Percentiles rank a stretch among this genome's conserved stretches.
Evolutionary conservation across 2,329 filamentous ascomycete species (phyloP).

Genomic region (Monilinia aucupariae): DNA sequence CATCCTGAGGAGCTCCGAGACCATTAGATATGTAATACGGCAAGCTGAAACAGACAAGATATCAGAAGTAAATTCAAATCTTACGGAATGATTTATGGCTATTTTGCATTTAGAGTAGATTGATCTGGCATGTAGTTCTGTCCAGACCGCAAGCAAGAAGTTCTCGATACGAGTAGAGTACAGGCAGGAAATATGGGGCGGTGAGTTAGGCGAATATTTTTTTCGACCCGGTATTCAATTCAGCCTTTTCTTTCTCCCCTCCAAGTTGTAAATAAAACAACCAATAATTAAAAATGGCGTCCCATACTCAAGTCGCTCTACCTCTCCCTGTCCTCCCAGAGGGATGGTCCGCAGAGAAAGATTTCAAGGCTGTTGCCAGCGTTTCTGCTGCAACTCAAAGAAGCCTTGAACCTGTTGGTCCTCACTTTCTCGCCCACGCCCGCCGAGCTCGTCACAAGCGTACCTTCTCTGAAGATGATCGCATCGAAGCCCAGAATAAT

Average conservation of each 20-base stretch:
- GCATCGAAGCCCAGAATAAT: constrained; percentile 89
- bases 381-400: constrained; percentile 75
- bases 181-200: constrained; percentile 1
- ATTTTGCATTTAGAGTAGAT: neutral
- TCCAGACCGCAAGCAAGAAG: neutral
- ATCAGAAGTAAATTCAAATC: neutral
- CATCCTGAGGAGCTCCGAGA: neutral
- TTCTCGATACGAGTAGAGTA: no score
- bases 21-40: no score
- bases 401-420: constrained; percentile 91
- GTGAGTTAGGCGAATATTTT: constrained; percentile 10
- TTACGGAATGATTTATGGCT: neutral
- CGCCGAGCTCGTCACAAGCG: constrained; percentile 93
- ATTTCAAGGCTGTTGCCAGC: constrained; percentile 78
- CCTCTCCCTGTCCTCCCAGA: constrained; percentile 70
- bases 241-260: constrained; percentile 13
- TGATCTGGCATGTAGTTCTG: neutral
- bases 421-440: constrained; percentile 95
- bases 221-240: neutral
- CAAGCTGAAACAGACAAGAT: accelerated
- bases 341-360: constrained; percentile 82
- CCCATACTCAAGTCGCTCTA: constrained; percentile 43
- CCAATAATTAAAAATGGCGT: constrained; percentile 24
- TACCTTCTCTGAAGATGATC: constrained; percentile 97
- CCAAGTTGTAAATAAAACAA: neutral